phyloP scores from a whole-genome alignment of 177 flowering plant genomes.

The Vitis hybrid region DNA sequence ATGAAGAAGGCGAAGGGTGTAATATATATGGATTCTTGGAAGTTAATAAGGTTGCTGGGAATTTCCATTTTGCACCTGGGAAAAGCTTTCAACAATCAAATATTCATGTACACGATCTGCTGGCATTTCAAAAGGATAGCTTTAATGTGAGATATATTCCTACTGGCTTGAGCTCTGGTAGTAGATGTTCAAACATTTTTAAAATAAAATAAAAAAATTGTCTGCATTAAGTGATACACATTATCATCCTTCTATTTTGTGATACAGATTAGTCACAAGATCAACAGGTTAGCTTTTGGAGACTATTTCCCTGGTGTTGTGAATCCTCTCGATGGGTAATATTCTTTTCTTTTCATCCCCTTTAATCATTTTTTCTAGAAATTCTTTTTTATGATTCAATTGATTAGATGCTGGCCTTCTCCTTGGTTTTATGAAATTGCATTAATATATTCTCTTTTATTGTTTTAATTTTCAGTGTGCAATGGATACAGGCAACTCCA shows the following conservation, averaged over 20 bases:
- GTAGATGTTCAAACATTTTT: too few relatives aligned
- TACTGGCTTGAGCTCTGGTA: not conserved
- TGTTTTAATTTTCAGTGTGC: constrained; percentile 46
- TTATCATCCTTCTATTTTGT: not conserved
- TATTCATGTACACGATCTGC: constrained; percentile 67
- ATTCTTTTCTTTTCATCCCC: constrained; percentile 1
- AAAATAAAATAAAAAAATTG: too few relatives aligned
- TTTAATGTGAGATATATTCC: constrained; percentile 58
- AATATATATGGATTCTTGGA: constrained; percentile 83
- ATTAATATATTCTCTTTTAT: not conserved
- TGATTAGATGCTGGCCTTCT: too few relatives aligned
- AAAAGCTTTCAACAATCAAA: constrained; percentile 80
- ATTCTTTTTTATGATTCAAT: too few relatives aligned
- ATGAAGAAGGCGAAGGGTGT: constrained; percentile 93
- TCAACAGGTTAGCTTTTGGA: constrained; percentile 78
- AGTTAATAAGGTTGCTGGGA: constrained; percentile 92
- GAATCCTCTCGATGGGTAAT: constrained; percentile 86
- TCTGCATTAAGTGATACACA: too few relatives aligned
- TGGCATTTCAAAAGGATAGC: constrained; percentile 74
- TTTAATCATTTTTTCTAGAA: too few relatives aligned
- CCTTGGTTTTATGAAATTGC: too few relatives aligned
- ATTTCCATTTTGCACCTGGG: constrained; percentile 91
- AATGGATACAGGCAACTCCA: constrained; percentile 64
- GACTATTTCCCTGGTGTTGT: constrained; percentile 77
- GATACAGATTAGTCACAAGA: constrained; percentile 78